These are phyloP conservation scores for Vitis rupestris DNA, from an alignment of 164 flowering plant species.

Conservation along the genomic window DNA sequence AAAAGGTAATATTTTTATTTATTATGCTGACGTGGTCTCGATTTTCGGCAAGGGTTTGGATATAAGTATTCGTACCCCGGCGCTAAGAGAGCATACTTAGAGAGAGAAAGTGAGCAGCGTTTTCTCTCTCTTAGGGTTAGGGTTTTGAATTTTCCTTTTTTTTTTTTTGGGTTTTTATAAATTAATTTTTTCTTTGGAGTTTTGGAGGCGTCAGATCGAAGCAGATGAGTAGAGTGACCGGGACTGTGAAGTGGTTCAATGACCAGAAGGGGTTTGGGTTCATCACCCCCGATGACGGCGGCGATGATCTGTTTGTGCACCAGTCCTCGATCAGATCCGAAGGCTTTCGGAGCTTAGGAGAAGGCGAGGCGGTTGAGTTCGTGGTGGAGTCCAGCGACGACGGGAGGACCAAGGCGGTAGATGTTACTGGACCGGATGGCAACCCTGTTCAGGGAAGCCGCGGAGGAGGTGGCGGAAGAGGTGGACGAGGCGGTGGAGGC, in stretches of 20 bases:
- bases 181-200: too few relatives aligned
- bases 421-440: conserved; percentile 80
- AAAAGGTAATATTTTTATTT: not conserved
- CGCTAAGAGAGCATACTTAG: not conserved
- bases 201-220: not conserved
- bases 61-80: not conserved
- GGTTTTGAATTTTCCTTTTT: conserved; percentile 1
- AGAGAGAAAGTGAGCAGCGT: not conserved
- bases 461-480: conserved; percentile 30
- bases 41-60: not conserved
- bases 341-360: conserved; percentile 79
- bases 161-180: too few relatives aligned
- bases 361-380: conserved; percentile 77
- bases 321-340: conserved; percentile 79
- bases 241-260: conserved; percentile 88
- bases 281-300: conserved; percentile 82
- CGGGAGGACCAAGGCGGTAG: conserved; percentile 81
- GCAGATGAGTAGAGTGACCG: conserved; percentile 29
- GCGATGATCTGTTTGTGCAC: conserved; percentile 93
- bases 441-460: conserved; percentile 48
- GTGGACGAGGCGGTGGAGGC: conserved; percentile 29
- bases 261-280: conserved; percentile 83
- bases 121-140: conserved; percentile 3
- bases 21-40: conserved; percentile 3
- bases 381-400: conserved; percentile 47